Evolutionary conservation across 257 asterid genomes (phyloP), one percentile per base, ranked within the genome.

Genomic region (Thymus mandschuricus): DNA sequence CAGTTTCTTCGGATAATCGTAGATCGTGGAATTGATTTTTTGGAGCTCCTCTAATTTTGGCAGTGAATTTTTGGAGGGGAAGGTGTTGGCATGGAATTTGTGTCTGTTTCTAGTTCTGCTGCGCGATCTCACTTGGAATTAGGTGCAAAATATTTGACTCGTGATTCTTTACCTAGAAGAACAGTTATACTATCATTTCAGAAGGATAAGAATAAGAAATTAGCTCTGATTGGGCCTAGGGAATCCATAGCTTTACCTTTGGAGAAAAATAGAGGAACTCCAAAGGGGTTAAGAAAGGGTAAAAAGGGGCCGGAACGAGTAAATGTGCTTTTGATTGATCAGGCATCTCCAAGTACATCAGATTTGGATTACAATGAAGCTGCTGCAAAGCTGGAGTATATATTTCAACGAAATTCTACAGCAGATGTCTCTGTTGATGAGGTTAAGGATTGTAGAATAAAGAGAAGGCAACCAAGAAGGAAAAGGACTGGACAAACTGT

Each of bases 301-400:
- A 80, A 73, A 68, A 81, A 81, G 67, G 79, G 70, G 35, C 46
- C 49, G 9, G 87, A 89, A 33, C 71, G 49, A 66, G 61, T 50
- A 29, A 77, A 83, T 44, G 98, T 84, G 28, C 86, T 85, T 12
- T 27, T 87, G 7, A 64, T 54, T 0, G 87, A 79, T 44, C 90
- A 82, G 77, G 86, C 85, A 2, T 59, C 86, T 69, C 82, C 85
- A 35, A 85, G 84, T 72, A 70, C 84, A 45, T 48, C 75, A 61
- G 96, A 85, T 3, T 62, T 92, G 72, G 98, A 92, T 76, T 89
- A 88, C 74, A 87, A 83, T 66, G 98, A 86, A 77, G 96, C 94
- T 68, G 98, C 96, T 40, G 89, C 89, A 5, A 86, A 85, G 70
- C 86, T 92, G 30, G 98, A 92, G 76, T 69, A 82, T 68, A 73